phyloP scores from a whole-genome alignment of 2,329 filamentous ascomycete genomes.

The Cryphonectria japonica region DNA sequence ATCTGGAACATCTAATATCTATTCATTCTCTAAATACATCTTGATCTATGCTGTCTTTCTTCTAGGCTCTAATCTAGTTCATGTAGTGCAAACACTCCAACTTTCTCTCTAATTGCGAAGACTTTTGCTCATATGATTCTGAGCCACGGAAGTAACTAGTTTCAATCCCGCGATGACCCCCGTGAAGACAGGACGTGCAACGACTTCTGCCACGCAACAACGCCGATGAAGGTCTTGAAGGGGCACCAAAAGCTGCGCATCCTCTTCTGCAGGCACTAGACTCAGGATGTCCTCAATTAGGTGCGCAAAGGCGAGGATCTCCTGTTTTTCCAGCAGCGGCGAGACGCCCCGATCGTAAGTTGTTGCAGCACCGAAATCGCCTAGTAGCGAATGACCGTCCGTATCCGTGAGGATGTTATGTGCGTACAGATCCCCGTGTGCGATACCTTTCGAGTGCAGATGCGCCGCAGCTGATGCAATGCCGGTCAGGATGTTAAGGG shows the following conservation, averaged over 20 bases:
- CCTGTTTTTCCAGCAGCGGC: constrained; percentile 45
- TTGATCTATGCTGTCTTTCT: not conserved
- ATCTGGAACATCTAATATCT: not conserved
- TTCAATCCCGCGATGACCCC: constrained; percentile 35
- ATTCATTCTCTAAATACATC: not conserved
- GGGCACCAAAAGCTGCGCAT: constrained; percentile 22
- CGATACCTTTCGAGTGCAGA: constrained; percentile 47
- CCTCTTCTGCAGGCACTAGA: constrained; percentile 34
- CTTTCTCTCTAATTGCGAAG: not conserved
- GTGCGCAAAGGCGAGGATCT: constrained; percentile 53
- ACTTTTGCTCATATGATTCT: not conserved
- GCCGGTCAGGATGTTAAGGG: constrained; percentile 43
- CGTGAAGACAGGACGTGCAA: constrained; percentile 40
- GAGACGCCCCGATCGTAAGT: constrained; percentile 41
- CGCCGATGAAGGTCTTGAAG: constrained; percentile 37
- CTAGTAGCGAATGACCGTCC: constrained; percentile 48
- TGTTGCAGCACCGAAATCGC: constrained; percentile 53
- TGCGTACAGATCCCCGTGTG: constrained; percentile 52
- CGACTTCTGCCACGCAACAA: constrained; percentile 36
- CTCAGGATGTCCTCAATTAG: constrained; percentile 50
- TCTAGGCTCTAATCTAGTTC: not conserved
- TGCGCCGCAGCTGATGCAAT: constrained; percentile 48
- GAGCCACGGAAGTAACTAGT: not conserved
- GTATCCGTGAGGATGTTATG: constrained; percentile 50
- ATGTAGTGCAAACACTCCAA: not conserved